Base-by-base conservation (phyloP, 1,284 basidiomycete species). In the Serendipita sp. region DNA sequence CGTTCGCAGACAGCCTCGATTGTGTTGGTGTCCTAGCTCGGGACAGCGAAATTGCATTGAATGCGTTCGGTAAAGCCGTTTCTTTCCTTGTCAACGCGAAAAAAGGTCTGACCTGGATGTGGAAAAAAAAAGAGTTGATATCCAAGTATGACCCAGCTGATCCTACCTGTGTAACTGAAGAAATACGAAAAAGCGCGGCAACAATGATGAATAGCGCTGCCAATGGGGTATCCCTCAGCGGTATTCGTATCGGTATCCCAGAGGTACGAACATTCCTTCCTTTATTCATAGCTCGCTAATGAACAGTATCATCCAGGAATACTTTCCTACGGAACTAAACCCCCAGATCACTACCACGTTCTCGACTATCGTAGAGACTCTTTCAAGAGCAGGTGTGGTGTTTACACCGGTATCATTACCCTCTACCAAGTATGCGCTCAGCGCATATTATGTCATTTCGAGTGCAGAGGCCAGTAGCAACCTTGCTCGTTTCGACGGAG, bases 401-500 rank as follows among this genome's bases (percentile, higher is more conserved):
- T 69, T 97, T 17, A 73, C 84, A 0, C 79, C 90, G 0, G 83
- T 98, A 0, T 86, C 86, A 5, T 77, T 98, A 17, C 91, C 92
- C 0, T 80, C 81, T 1, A 90, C 91, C 0, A 76, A 75, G 0
- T 88, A 87, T 68, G 89, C 91, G 0, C 77, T 98, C 1, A 91
- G 92, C 61, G 90, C 93, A 3, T 99, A 99, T 77, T 99, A 99
- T 70, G 89, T 97, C 10, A 79, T 98, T 22, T 91, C 95, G 0
- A 90, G 85, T 65, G 93, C 96, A 0, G 96, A 99, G 71, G 95
- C 94, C 0, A 90, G 90, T 67, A 94, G 91, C 67, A 97, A 96
- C 70, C 76, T 99, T 44, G 92, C 90, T 0, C 79, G 93, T 41
- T 99, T 88, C 72, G 92, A 95, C 61, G 95, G 95, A 0, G 80